Percentiles rank a stretch among this genome's conserved stretches.
These are phyloP conservation scores for Hamigera avellanea DNA, from an alignment of 495 filamentous ascomycete species.

Conservation along the genomic window DNA sequence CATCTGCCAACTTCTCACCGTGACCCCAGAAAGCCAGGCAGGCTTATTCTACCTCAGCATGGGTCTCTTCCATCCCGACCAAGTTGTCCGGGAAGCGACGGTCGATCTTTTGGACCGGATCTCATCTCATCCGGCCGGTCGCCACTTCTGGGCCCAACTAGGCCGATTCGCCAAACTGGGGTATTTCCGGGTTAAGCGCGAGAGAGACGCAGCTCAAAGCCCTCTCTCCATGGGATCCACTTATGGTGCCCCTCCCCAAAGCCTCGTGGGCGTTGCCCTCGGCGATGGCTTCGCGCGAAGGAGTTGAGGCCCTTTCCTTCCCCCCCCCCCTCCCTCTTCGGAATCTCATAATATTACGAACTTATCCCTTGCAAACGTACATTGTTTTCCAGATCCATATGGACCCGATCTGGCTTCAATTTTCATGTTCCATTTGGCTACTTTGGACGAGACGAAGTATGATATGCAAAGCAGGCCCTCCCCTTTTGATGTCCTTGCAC, in stretches of 20 bases:
- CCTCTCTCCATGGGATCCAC: conserved; percentile 7
- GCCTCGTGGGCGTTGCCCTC: conserved; percentile 7
- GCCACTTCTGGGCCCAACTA: conserved; percentile 82
- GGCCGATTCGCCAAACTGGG: conserved; percentile 83
- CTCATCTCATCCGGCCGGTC: conserved; percentile 73
- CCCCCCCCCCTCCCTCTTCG: not conserved
- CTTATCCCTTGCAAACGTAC: no score
- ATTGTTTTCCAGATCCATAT: no score
- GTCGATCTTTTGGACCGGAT: conserved; percentile 77
- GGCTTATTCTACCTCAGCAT: conserved; percentile 88
- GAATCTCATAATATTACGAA: no score
- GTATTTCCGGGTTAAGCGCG: conserved; percentile 55
- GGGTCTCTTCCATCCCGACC: conserved; percentile 85
- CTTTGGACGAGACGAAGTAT: no score
- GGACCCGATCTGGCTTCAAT: no score
- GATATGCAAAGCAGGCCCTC: no score
- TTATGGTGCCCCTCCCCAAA: conserved; percentile 3
- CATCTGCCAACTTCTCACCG: conserved; percentile 76
- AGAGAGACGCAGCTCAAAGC: conserved; percentile 37
- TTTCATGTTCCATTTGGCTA: no score
- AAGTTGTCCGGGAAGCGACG: conserved; percentile 62
- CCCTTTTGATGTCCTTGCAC: no score
- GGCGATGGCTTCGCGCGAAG: not conserved
- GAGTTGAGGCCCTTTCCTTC: not conserved
- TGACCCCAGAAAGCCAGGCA: conserved; percentile 75